Percentiles rank a stretch among this genome's conserved stretches.
These are phyloP conservation scores for Leptographium flavum DNA, from an alignment of 2,329 filamentous ascomycete genomes.

Conservation along the genomic window DNA sequence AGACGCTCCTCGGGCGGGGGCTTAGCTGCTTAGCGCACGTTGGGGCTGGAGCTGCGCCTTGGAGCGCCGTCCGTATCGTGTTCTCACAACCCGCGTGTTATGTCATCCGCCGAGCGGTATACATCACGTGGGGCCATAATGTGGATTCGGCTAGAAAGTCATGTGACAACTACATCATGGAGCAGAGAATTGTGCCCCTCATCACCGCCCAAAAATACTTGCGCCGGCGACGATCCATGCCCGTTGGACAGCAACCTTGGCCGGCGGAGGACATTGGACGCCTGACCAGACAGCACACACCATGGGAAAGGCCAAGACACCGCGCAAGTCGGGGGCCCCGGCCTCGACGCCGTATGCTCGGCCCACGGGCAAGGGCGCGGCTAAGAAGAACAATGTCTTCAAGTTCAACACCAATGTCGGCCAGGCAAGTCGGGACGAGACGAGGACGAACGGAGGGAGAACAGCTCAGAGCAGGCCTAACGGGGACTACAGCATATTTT, in stretches of 20 bases:
- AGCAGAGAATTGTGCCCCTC: constrained; percentile 10
- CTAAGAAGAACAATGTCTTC: constrained; percentile 68
- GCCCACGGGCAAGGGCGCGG: constrained; percentile 11
- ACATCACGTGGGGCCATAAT: too few relatives aligned
- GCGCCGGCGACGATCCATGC: neutral
- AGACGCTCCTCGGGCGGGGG: too few relatives aligned
- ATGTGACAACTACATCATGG: neutral
- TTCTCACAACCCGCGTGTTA: too few relatives aligned
- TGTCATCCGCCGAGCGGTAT: too few relatives aligned
- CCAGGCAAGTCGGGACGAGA: constrained; percentile 18
- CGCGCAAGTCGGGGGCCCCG: constrained; percentile 20
- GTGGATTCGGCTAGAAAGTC: too few relatives aligned
- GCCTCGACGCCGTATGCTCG: constrained; percentile 22
- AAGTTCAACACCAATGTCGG: constrained; percentile 91
- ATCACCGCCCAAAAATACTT: constrained; percentile 11
- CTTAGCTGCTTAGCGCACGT: too few relatives aligned
- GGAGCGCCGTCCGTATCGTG: too few relatives aligned
- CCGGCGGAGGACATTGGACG: too few relatives aligned
- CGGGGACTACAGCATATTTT: constrained; percentile 50
- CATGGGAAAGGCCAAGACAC: constrained; percentile 27
- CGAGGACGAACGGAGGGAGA: too few relatives aligned
- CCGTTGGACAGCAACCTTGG: neutral
- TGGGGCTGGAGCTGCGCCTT: too few relatives aligned
- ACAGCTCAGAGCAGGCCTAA: too few relatives aligned
- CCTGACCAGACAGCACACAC: neutral